Evolutionary conservation across 352 stramenopile genomes (phyloP), one percentile per base, ranked within the genome.

Genomic region (Globisporangium yorkense): DNA sequence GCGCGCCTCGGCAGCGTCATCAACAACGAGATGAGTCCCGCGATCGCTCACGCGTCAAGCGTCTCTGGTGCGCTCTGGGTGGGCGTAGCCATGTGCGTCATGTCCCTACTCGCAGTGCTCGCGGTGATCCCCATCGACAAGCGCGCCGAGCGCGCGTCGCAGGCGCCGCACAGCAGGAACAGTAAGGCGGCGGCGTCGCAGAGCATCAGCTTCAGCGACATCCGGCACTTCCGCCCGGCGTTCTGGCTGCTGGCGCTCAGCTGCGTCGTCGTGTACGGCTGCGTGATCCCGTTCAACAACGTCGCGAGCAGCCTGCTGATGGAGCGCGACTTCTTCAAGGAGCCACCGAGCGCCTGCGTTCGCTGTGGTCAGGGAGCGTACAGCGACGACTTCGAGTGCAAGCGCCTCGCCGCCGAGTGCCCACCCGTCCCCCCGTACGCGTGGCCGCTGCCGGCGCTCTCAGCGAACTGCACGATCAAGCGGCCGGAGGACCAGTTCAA

Each of bases 211-310:
- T 77, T 92, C 33, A 77, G 75, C 57, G 80, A 94, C 56, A 65
- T 94, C 21, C 83, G 84, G 47, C 72, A 92, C 47, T 94, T 94
- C 56, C 78, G 78, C 0, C 81, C 80, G 31, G 74, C 88, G 0
- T 97, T 97, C 61, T 97, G 88, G 89, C 64, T 97, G 5, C 61
- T 98, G 16, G 81, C 77, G 7, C 57, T 97, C n/a, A 92, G 77
- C 52, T 98, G 89, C 59, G 68, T 98, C 48, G 83, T 97, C 2
- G 80, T 97, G 13, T 98, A 98, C 54, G 92, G 89, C 37, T 96
- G 87, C 56, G 88, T 98, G 10, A 86, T 98, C 20, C 92, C 93
- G 27, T 98, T 97, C 61, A 98, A 98, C 65, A 97, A 91, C 64
- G 87, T 98, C 39, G 90, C 92, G 2, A 93, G 80, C 60, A 95